A percentile compares a stretch with the other conserved stretches of the same genome.
phyloP scores from a whole-genome alignment of 2,329 filamentous ascomycete species.

The Neonectria neomacrospora region DNA sequence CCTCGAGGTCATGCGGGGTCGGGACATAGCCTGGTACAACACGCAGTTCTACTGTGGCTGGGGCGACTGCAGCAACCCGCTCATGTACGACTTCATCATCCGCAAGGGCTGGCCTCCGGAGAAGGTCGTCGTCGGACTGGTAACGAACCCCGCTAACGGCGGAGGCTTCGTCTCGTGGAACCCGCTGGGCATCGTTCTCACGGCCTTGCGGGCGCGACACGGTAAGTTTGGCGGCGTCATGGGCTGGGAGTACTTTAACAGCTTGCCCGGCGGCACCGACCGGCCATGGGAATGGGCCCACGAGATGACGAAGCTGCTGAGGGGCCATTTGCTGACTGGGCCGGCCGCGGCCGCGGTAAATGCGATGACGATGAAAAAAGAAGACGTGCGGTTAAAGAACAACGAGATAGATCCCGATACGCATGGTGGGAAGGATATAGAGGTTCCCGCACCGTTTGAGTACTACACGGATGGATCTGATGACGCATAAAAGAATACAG shows the following conservation, averaged over 20 bases:
- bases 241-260: conserved; percentile 97
- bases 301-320: conserved; percentile 65
- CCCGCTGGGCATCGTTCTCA: conserved; percentile 57
- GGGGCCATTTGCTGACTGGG: conserved; percentile 40
- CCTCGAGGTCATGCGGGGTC: conserved; percentile 74
- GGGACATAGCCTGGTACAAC: conserved; percentile 85
- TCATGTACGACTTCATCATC: conserved; percentile 63
- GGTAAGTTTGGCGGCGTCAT: conserved; percentile 85
- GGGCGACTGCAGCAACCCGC: conserved; percentile 65
- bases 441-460: conserved; percentile 48
- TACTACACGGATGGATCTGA: conserved; percentile 49
- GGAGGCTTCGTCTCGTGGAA: conserved; percentile 61
- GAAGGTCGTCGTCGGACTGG: conserved; percentile 81
- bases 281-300: conserved; percentile 83
- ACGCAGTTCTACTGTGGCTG: conserved; percentile 94
- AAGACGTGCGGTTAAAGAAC: neutral
- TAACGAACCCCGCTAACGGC: conserved; percentile 83
- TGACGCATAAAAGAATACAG: conserved; percentile 22
- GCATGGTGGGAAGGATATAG: conserved; percentile 40
- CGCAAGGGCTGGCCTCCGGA: conserved; percentile 75
- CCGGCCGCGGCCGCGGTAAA: neutral
- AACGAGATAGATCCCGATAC: conserved; percentile 43
- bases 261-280: conserved; percentile 69
- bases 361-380: neutral
- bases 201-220: conserved; percentile 60